These are phyloP conservation scores for Discostella stelligeroides DNA, from an alignment of 108 stramenopile species.

Conservation along the genomic window DNA sequence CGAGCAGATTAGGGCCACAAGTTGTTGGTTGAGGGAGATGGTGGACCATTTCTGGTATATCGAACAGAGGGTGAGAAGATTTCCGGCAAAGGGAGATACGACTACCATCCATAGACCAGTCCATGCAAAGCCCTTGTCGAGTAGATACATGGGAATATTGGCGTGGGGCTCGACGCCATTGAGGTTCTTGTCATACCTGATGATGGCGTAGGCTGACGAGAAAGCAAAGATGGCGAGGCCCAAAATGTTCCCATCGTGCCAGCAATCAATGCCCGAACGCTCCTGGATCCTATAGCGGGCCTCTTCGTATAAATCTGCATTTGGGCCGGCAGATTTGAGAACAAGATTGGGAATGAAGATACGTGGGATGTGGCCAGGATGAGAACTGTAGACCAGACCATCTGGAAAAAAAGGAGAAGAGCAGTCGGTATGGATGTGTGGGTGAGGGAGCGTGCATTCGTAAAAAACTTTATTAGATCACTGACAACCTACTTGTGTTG, in stretches of 20 bases:
- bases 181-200: background rate
- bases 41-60: too few relatives aligned
- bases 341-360: slow-evolving; percentile 3
- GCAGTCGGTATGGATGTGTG: background rate
- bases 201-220: background rate
- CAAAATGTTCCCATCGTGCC: background rate
- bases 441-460: background rate
- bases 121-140: slow-evolving; percentile 4
- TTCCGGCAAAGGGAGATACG: slow-evolving; percentile 9
- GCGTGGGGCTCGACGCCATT: background rate
- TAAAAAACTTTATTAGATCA: too few relatives aligned
- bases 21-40: too few relatives aligned
- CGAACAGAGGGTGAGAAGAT: background rate
- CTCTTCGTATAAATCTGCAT: slow-evolving; percentile 4
- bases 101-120: slow-evolving; percentile 8
- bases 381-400: slow-evolving; percentile 8
- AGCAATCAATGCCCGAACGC: slow-evolving; percentile 10
- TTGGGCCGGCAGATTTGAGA: background rate
- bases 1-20: background rate
- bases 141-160: slow-evolving; percentile 6
- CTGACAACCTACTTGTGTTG: slow-evolving; percentile 3
- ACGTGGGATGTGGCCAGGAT: background rate
- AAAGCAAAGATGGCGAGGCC: background rate
- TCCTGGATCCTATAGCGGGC: background rate
- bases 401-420: slow-evolving; percentile 3